These are phyloP conservation scores for Bipolaris zeicola DNA, from an alignment of 2,329 filamentous ascomycete species.

Conservation along the genomic window DNA sequence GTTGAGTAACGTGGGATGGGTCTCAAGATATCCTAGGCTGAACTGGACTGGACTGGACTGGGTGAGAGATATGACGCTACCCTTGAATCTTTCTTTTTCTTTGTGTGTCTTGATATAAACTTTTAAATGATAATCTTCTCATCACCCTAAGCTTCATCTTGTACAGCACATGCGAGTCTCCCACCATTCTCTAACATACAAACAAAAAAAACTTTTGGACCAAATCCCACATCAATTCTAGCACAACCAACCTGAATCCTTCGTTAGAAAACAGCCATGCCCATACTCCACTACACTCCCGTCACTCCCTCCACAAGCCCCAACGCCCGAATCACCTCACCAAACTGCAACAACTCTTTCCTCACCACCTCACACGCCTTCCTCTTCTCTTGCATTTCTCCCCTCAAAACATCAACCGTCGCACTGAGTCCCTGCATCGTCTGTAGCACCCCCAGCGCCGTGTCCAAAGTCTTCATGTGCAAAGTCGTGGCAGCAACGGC, in stretches of 20 bases:
- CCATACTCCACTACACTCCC: too few relatives aligned
- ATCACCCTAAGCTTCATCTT: too few relatives aligned
- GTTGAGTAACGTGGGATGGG: constrained; percentile 31
- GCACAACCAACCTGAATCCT: too few relatives aligned
- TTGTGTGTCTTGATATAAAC: constrained; percentile 9
- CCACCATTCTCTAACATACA: too few relatives aligned
- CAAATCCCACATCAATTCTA: too few relatives aligned
- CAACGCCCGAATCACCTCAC: neutral
- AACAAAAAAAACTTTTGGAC: too few relatives aligned
- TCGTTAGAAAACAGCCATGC: too few relatives aligned
- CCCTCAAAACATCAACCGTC: constrained; percentile 15
- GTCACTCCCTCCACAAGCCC: neutral
- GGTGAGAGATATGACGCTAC: neutral
- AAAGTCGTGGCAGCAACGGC: neutral
- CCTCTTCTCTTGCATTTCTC: constrained; percentile 19
- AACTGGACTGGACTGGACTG: neutral
- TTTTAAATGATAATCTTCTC: constrained; percentile 24
- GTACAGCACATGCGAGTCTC: too few relatives aligned
- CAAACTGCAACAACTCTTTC: constrained; percentile 13
- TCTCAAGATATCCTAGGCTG: constrained; percentile 6
- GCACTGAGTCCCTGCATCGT: constrained; percentile 22
- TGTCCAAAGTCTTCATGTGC: constrained; percentile 24
- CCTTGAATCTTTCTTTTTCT: constrained; percentile 7
- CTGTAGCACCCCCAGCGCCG: constrained; percentile 16
- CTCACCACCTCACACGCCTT: constrained; percentile 16